Evolutionary conservation across 2,329 filamentous ascomycete genomes (phyloP), one percentile per base, ranked within the genome.

Genomic region (Aspergillus persii): DNA sequence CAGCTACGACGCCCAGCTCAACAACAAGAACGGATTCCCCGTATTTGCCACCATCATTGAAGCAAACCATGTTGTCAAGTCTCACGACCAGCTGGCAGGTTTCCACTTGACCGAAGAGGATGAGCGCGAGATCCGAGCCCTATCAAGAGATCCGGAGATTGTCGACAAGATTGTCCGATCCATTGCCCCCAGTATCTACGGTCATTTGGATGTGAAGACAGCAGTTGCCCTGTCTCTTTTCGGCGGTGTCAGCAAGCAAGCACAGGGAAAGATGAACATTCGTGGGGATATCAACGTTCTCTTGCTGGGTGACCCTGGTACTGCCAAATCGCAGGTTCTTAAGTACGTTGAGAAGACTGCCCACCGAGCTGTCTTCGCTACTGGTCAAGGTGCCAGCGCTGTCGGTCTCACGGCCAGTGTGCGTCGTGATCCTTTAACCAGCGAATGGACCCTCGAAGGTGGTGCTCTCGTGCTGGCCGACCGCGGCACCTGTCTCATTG

Each of bases 341-440:
- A 99, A 99, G 76, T 99, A 96, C 72, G 90, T 96, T 11, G 95
- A 99, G 77, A 96, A 96, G 81, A 97, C 94, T 4, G 95, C 95
- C 0, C 95, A 98, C 71, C 87, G 95, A 60, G 95, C 95, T 23
- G 95, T 99, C 33, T 99, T 99, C 74, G 95, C 95, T 3, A 99
- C 95, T 1, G 95, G 95, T 71, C 95, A 99, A 77, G 95, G 95
- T 77, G 95, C 95, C 66, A 96, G 91, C 72, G 95, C 95, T 53
- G 95, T 99, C 61, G 95, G 95, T 92, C 84, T 99, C 67, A 99
- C 95, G 61, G 95, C 95, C 62, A 96, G 91, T 76, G 95, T 99
- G 61, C 91, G 95, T 65, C 90, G 94, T 64, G 95, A 99, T 73
- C 95, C 95, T 4, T 82, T 98, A 72, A 99, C 95, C 2, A 91